A percentile compares a stretch with the other conserved stretches of the same genome.
phyloP scores from a whole-genome alignment of 2,329 filamentous ascomycete species.

The Magnaporthiopsis incrustans region DNA sequence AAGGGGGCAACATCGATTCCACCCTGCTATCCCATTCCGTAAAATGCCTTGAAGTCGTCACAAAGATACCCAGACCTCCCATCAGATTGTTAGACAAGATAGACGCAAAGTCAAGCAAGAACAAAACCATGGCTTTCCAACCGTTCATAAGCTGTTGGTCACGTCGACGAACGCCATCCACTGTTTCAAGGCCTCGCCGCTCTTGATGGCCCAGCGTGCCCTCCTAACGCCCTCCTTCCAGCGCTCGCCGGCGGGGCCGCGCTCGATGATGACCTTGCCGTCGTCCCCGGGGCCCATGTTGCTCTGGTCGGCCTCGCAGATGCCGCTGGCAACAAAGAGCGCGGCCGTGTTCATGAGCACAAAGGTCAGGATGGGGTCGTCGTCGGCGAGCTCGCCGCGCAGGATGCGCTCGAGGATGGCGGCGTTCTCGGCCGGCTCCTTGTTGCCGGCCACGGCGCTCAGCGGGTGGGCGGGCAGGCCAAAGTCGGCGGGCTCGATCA shows the following conservation, averaged over 20 bases:
- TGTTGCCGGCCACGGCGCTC: conserved; percentile 71
- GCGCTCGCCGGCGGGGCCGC: conserved; percentile 74
- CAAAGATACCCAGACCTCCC: background rate
- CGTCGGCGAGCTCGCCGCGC: conserved; percentile 59
- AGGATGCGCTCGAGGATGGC: conserved; percentile 72
- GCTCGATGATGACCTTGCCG: conserved; percentile 69
- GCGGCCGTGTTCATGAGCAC: conserved; percentile 91
- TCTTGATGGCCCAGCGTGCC: conserved; percentile 81
- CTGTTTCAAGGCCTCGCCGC: conserved; percentile 75
- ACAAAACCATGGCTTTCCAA: background rate
- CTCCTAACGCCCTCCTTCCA: conserved; percentile 94
- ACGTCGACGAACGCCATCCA: conserved; percentile 79
- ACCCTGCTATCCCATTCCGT: background rate
- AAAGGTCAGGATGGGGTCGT: conserved; percentile 86
- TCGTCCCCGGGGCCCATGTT: conserved; percentile 75
- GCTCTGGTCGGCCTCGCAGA: conserved; percentile 77
- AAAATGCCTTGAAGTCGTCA: background rate
- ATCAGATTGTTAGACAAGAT: background rate
- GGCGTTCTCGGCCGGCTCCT: conserved; percentile 81
- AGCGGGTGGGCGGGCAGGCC: conserved; percentile 70
- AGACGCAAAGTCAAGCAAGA: background rate
- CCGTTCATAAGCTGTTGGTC: conserved; percentile 44
- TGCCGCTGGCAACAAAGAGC: conserved; percentile 73
- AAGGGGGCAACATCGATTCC: background rate
- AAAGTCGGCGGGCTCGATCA: conserved; percentile 76